Evolutionary conservation across 352 stramenopile species (phyloP).

Genomic region (Phytophthora crassamura): DNA sequence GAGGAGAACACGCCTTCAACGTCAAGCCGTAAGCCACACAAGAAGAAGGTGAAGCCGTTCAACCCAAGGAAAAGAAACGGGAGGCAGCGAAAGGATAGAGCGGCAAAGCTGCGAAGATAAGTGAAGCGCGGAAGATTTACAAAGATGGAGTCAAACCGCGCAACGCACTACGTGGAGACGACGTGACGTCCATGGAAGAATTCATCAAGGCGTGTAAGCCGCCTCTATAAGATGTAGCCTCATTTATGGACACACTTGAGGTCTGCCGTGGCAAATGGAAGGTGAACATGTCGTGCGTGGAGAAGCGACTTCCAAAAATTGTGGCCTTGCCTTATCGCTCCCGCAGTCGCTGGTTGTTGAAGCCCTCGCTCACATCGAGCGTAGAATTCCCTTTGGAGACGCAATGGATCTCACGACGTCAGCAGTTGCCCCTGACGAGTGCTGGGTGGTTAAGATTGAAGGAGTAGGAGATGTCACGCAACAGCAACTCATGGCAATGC

Average conservation of each 20-base stretch:
- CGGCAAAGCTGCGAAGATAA: background rate
- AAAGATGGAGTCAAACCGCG: background rate
- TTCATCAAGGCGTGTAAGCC: too few species aligned
- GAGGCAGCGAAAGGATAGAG: background rate
- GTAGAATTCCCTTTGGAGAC: background rate
- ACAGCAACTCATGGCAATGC: slow-evolving; percentile 8
- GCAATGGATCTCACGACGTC: background rate
- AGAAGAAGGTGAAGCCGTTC: too few species aligned
- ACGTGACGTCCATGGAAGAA: background rate
- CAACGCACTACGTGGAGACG: background rate
- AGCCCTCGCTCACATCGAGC: background rate
- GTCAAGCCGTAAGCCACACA: too few species aligned
- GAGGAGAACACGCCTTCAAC: too few species aligned
- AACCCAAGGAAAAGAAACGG: background rate
- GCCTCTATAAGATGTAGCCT: too few species aligned
- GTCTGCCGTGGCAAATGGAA: background rate
- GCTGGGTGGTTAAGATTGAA: background rate
- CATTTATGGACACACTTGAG: background rate
- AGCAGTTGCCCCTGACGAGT: background rate
- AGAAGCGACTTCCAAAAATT: background rate
- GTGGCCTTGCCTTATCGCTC: background rate
- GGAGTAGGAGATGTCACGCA: background rate
- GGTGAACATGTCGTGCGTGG: background rate
- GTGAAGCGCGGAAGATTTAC: background rate
- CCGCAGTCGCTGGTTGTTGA: background rate